Conservation (phyloP, 2,329 filamentous ascomycete genomes). For the Stachybotrys chlorohalonatus region DNA sequence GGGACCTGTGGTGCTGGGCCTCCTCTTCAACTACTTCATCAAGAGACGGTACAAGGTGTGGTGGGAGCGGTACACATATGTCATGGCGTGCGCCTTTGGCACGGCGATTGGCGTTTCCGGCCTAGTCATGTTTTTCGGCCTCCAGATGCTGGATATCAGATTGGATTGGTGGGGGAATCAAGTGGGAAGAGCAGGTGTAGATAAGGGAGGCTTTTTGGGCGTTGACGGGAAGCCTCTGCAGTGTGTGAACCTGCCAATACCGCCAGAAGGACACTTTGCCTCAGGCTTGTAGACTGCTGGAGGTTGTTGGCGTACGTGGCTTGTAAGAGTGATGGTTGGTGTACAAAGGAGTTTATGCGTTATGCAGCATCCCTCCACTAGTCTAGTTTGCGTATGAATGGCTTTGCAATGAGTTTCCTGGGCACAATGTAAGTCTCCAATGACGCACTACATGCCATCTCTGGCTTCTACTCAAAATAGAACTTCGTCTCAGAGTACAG, state of each 20-base stretch:
- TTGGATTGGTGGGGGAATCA: conserved; percentile 16
- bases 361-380: too few relatives aligned
- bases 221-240: conserved; percentile 3
- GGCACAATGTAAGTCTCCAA: too few relatives aligned
- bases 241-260: conserved; percentile 12
- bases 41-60: conserved; percentile 12
- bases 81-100: conserved; percentile 14
- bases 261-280: conserved; percentile 9
- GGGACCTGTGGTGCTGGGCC: conserved; percentile 9
- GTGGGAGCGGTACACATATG: conserved; percentile 20
- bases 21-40: conserved; percentile 17
- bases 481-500: too few relatives aligned
- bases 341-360: not conserved
- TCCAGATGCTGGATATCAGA: conserved; percentile 9
- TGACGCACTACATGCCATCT: too few relatives aligned
- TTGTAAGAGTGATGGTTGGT: not conserved
- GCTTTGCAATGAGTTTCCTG: too few relatives aligned
- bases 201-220: conserved; percentile 9
- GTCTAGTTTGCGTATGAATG: too few relatives aligned
- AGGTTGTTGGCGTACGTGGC: not conserved
- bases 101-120: conserved; percentile 16
- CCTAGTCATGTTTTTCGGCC: conserved; percentile 15
- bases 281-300: not conserved
- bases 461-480: too few relatives aligned
- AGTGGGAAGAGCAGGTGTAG: conserved; percentile 10